A percentile compares a stretch with the other conserved stretches of the same genome.
Conservation (phyloP, 208 protist genomes). For the Borovskyia barvae region DNA sequence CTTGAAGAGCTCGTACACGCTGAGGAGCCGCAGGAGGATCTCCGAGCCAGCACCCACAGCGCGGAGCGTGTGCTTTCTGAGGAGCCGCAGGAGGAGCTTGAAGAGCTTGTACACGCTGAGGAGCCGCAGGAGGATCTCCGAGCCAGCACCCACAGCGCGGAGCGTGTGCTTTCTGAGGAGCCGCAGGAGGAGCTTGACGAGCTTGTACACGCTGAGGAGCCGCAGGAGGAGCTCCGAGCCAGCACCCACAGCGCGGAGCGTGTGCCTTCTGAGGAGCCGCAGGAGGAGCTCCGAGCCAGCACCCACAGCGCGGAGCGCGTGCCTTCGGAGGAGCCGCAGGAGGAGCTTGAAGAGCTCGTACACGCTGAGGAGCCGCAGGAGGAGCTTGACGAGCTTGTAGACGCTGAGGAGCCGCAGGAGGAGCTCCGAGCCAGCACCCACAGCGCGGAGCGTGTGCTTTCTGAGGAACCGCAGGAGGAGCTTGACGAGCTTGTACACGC, state of each 20-base stretch:
- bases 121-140: no score
- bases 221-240: neutral
- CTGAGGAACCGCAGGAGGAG: no score
- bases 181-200: constrained; percentile 2
- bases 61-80: neutral
- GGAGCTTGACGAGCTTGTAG: constrained; percentile 3
- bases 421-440: neutral
- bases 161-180: neutral
- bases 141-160: no score
- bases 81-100: no score
- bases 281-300: neutral
- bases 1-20: constrained; percentile 4
- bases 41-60: neutral
- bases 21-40: neutral
- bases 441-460: no score
- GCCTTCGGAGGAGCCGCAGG: constrained; percentile 1
- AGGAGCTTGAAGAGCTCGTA: neutral
- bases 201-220: neutral
- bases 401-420: neutral
- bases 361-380: constrained; percentile 1
- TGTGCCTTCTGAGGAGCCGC: constrained; percentile 2
- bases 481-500: no score
- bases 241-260: neutral
- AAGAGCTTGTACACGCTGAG: no score
- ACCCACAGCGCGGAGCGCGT: neutral